Percentiles rank a stretch among this genome's conserved stretches.
These are phyloP conservation scores for Tephrocybe sp. DNA, from an alignment of 768 basidiomycete genomes.

Conservation along the genomic window DNA sequence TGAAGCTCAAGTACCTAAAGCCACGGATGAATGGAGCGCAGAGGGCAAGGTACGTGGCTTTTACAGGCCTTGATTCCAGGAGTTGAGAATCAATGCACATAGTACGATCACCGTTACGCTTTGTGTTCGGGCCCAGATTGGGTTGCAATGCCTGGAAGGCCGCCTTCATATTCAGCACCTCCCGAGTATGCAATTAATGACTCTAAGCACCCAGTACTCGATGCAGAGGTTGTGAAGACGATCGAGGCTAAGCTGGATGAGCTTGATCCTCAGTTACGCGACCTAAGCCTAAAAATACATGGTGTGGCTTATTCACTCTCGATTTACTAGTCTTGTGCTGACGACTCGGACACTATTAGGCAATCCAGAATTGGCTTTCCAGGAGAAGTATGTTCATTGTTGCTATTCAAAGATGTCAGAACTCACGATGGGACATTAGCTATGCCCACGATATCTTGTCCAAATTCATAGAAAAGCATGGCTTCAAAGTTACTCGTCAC, in stretches of 20 bases:
- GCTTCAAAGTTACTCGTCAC: conserved; percentile 68
- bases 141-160: conserved; percentile 27
- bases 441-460: conserved; percentile 69
- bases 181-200: conserved; percentile 4
- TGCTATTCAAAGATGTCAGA: conserved; percentile 23
- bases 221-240: conserved; percentile 41
- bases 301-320: conserved; percentile 35
- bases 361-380: conserved; percentile 64
- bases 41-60: conserved; percentile 5
- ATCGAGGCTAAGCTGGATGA: conserved; percentile 54
- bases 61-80: background rate
- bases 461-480: conserved; percentile 61
- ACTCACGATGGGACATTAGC: conserved; percentile 3
- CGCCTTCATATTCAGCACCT: conserved; percentile 37
- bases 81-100: background rate
- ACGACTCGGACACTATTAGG: conserved; percentile 31
- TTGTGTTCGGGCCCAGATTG: conserved; percentile 21
- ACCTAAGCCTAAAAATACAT: conserved; percentile 70
- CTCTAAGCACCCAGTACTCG: conserved; percentile 14
- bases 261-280: conserved; percentile 50
- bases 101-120: conserved; percentile 1
- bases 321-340: background rate
- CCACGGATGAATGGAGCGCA: background rate
- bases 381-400: conserved; percentile 46
- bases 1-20: background rate